Evolutionary conservation across 768 basidiomycete species (phyloP).

Genomic region (Mycena chlorophos): DNA sequence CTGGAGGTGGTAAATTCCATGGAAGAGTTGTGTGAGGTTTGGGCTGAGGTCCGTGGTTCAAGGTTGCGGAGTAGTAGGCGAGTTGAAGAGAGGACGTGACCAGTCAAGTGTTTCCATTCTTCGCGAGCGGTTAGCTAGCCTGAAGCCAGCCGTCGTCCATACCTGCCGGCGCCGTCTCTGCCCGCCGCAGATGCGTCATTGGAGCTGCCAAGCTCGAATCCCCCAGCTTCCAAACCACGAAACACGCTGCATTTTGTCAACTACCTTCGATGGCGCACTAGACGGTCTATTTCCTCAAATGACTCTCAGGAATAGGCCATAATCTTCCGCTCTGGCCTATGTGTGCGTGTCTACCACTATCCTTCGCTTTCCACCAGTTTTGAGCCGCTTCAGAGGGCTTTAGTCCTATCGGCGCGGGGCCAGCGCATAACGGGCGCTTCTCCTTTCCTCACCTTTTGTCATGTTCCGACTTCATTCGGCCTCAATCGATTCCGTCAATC

Average conservation of each 20-base stretch:
- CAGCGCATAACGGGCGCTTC: constrained; percentile 12
- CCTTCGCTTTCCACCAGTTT: not conserved
- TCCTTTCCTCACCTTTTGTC: constrained; percentile 6
- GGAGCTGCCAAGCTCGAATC: not conserved
- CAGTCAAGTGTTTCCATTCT: not conserved
- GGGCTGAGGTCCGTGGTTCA: not conserved
- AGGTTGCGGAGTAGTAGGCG: not conserved
- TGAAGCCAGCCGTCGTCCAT: constrained; percentile 8
- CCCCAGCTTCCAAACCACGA: not conserved
- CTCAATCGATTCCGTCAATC: constrained; percentile 18
- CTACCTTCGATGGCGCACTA: not conserved
- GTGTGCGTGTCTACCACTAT: not conserved
- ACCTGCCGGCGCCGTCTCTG: constrained; percentile 9
- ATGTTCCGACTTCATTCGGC: constrained; percentile 12
- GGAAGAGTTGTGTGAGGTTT: not conserved
- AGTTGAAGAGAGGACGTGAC: not conserved
- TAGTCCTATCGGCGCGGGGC: constrained; percentile 17
- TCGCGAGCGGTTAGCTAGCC: constrained; percentile 7
- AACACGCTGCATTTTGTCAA: not conserved
- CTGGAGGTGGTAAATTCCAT: not conserved
- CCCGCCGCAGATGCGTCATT: not conserved
- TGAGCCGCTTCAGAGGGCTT: not conserved
- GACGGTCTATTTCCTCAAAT: not conserved
- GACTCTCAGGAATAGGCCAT: not conserved
- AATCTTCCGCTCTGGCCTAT: not conserved